phyloP scores from a whole-genome alignment of 305 asterid species.

The Plantago coronopus region DNA sequence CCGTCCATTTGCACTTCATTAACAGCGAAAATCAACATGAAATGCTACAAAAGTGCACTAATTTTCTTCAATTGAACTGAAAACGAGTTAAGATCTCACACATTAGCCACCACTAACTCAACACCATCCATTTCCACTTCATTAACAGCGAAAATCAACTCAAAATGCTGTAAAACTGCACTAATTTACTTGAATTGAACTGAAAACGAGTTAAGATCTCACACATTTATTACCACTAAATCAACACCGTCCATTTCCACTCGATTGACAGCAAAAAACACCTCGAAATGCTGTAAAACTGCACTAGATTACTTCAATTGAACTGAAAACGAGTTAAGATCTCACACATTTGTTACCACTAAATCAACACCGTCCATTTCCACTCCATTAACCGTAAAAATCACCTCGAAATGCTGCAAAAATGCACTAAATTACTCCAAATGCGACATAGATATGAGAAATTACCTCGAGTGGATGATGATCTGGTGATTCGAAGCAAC shows the following conservation, averaged over 20 bases:
- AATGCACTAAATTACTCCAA: no score
- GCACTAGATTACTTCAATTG: background rate
- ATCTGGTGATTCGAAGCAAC: slow-evolving; percentile 7
- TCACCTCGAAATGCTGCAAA: background rate
- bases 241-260: no score
- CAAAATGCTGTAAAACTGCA: slow-evolving; percentile 1
- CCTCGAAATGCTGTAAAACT: background rate
- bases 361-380: slow-evolving; percentile 12
- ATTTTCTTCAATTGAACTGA: slow-evolving; percentile 12
- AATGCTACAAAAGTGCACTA: background rate
- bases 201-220: no score
- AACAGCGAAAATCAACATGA: background rate
- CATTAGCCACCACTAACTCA: slow-evolving; percentile 17
- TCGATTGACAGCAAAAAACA: background rate
- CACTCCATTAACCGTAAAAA: slow-evolving; percentile 18
- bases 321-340: slow-evolving; percentile 22
- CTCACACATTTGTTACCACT: slow-evolving; percentile 22
- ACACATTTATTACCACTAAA: no score
- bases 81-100: slow-evolving; percentile 27
- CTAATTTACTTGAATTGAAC: no score
- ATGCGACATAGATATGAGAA: background rate
- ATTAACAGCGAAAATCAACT: slow-evolving; percentile 18
- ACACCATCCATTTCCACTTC: slow-evolving; percentile 1
- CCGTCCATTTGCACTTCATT: no score
- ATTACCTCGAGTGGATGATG: background rate